A percentile compares a stretch with the other conserved stretches of the same genome.
Evolutionary conservation across 108 stramenopile species (phyloP).

Genomic region (Seminavis robusta): DNA sequence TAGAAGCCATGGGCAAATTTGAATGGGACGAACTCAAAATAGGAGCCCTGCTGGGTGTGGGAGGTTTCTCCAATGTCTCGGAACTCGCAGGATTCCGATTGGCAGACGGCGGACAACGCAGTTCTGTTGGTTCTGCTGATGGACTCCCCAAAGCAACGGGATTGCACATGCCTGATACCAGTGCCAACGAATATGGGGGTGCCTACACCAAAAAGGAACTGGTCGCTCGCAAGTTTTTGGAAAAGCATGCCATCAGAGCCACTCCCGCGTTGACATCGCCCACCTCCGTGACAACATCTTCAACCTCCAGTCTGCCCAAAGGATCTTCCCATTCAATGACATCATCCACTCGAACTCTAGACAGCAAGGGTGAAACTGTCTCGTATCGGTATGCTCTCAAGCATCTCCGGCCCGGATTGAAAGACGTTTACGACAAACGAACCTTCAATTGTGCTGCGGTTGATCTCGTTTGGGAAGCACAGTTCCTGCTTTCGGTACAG

Average conservation of each 20-base stretch:
- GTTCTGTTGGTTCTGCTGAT: no score
- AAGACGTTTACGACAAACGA: background rate
- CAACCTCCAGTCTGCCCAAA: no score
- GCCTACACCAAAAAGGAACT: no score
- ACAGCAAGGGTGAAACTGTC: no score
- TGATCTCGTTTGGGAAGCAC: constrained; percentile 21
- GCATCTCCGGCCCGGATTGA: constrained; percentile 1
- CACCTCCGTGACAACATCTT: background rate
- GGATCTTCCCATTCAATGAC: no score
- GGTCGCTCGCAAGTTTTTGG: constrained; percentile 2
- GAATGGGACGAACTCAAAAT: constrained; percentile 36
- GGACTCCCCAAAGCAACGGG: no score
- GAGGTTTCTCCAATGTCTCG: constrained; percentile 60
- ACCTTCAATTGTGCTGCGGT: constrained; percentile 9
- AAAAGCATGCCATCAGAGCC: constrained; percentile 3
- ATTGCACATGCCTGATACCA: no score
- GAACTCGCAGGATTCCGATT: constrained; percentile 28
- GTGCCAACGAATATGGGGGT: no score
- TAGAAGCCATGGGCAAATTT: no score
- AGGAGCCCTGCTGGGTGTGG: constrained; percentile 37
- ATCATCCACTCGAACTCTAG: no score
- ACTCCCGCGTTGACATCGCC: no score
- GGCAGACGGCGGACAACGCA: no score
- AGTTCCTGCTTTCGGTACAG: constrained; percentile 10
- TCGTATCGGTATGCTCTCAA: constrained; percentile 14